Evolutionary conservation across 768 basidiomycete genomes (phyloP), one percentile per base, ranked within the genome.

Genomic region (Tremella mesenterica): DNA sequence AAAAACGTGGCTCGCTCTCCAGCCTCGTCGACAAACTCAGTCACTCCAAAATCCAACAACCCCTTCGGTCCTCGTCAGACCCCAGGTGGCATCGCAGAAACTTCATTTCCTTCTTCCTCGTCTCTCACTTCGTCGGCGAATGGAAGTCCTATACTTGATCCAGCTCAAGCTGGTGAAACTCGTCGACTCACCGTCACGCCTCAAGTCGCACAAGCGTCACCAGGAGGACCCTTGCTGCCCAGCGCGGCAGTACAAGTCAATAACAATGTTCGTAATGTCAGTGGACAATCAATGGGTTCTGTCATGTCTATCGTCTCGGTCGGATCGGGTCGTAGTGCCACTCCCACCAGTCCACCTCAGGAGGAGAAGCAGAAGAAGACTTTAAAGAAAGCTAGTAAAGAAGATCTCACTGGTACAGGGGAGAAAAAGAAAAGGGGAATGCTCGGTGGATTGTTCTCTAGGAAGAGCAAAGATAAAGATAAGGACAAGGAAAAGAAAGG

Each of bases 141-240:
- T 6, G 48, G 48, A 23, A 59, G 52, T 44, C 46, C 71, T 38
- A 64, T 75, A 23, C 73, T 83, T 54, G 89, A 90, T 71, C 84
- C 84, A 13, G 78, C 80, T 1, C 81, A 85, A 47, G 80, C 75
- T 5, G 80, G 76, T 1, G 90, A 87, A 66, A 90, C 89, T 5
- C 80, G 80, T 50, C 83, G 86, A 59, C 76, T 90, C 50, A 84
- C 82, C 9, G 82, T 81, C 53, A 92, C 88, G 0, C 90, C 90
- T 1, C 76, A 79, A 1, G 81, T 92, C 20, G 85, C 82, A 10
- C 83, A 85, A 14, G 81, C 81, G 16, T 33, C 18, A 2, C 30
- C 29, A n/a, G 27, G 50, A 29, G 58, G 56, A 16, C 60, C 57
- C 1, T 50, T 66, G 6, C 56, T 67, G 3, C 67, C 67, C 8